These are phyloP conservation scores for Pythium rhizo-oryzae DNA, from an alignment of 352 stramenopile genomes.

Conservation along the genomic window DNA sequence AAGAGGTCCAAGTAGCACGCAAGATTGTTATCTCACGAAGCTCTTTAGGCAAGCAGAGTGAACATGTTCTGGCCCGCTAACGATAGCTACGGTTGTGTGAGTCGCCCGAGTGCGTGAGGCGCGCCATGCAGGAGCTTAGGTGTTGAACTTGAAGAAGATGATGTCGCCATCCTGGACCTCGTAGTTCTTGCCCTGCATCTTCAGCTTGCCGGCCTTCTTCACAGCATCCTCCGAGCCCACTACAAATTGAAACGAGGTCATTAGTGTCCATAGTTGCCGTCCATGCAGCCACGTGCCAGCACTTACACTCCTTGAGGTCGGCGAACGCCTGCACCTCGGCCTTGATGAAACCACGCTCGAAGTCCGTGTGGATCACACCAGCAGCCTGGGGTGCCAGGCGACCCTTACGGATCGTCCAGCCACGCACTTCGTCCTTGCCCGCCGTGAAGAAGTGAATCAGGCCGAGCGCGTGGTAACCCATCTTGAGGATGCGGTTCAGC, in stretches of 20 bases:
- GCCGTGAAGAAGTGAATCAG: conserved; percentile 99
- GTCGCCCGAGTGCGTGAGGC: neutral
- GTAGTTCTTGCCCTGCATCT: conserved; percentile 92
- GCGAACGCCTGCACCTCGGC: conserved; percentile 89
- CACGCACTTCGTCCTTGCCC: conserved; percentile 98
- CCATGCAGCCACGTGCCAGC: neutral
- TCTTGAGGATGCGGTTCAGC: conserved; percentile 97
- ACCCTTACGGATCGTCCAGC: conserved; percentile 99
- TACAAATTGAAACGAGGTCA: conserved; percentile 26
- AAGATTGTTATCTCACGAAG: neutral
- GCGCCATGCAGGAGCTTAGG: too few relatives aligned
- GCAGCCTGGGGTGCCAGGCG: conserved; percentile 96
- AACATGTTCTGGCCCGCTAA: neutral
- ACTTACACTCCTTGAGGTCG: conserved; percentile 90
- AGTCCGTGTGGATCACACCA: conserved; percentile 99
- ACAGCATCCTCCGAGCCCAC: conserved; percentile 85
- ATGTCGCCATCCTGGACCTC: conserved; percentile 89
- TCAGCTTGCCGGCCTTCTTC: conserved; percentile 90
- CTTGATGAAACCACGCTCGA: conserved; percentile 99
- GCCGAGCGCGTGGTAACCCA: conserved; percentile 97
- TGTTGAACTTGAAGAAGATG: conserved; percentile 95
- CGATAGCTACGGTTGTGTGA: neutral
- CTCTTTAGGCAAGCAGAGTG: neutral
- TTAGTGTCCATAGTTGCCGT: neutral
- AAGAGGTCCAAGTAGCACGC: too few relatives aligned